These are phyloP conservation scores for Osmanthus fragrans DNA, from an alignment of 257 asterid genomes.

Conservation along the genomic window DNA sequence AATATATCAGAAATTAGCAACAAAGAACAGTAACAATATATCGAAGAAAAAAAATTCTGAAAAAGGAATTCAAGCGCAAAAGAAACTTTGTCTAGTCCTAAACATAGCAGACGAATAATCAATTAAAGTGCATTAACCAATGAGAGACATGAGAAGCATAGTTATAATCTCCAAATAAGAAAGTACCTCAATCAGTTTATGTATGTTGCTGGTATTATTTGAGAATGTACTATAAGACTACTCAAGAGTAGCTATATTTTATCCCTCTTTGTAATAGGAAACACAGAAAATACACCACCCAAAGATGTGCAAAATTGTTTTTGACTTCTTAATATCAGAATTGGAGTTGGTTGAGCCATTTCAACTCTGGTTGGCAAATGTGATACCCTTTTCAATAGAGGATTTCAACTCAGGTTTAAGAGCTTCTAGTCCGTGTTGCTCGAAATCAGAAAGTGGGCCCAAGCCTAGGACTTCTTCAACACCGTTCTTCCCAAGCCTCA, in stretches of 20 bases:
- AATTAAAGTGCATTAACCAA: no score
- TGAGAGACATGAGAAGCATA: no score
- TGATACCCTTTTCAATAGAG: slow-evolving; percentile 56
- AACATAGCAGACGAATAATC: no score
- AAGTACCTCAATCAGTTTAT: background rate
- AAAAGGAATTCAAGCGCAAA: no score
- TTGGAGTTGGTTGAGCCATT: background rate
- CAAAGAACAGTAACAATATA: no score
- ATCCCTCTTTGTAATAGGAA: slow-evolving; percentile 8
- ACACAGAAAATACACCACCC: background rate
- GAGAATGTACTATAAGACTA: background rate
- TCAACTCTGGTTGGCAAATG: slow-evolving; percentile 39
- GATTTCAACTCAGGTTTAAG: slow-evolving; percentile 46
- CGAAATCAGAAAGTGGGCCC: slow-evolving; percentile 47
- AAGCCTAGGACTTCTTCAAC: slow-evolving; percentile 57
- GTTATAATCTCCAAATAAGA: no score
- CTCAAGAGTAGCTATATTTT: slow-evolving; percentile 6
- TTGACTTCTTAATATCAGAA: background rate
- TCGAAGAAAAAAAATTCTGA: no score
- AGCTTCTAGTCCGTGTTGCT: slow-evolving; percentile 54
- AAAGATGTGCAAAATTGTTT: slow-evolving; percentile 30
- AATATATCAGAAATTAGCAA: no score
- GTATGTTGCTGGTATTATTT: background rate
- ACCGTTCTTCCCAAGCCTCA: slow-evolving; percentile 54
- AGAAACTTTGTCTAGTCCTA: no score